A percentile compares a stretch with the other conserved stretches of the same genome.
These are phyloP conservation scores for Penicillium cinerascens DNA, from an alignment of 495 filamentous ascomycete species.

Conservation along the genomic window DNA sequence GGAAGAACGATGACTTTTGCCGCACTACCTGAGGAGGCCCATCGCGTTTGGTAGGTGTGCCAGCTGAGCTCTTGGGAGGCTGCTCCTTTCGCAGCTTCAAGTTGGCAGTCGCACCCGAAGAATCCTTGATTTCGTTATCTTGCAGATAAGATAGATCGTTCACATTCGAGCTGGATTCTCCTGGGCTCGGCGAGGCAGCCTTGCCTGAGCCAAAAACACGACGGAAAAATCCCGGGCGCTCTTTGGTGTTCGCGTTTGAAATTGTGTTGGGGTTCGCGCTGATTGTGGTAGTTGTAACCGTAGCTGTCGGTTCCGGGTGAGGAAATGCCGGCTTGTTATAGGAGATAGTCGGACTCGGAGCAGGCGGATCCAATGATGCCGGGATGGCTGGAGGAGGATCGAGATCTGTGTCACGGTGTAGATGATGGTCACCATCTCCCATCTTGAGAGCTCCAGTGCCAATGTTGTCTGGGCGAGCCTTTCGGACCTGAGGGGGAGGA, in stretches of 20 bases:
- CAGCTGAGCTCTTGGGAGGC: slow-evolving; percentile 22
- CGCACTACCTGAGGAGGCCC: slow-evolving; percentile 56
- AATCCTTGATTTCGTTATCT: slow-evolving; percentile 29
- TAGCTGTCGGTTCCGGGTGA: slow-evolving; percentile 26
- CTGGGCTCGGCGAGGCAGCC: slow-evolving; percentile 22
- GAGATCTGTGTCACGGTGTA: slow-evolving; percentile 27
- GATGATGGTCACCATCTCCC: slow-evolving; percentile 27
- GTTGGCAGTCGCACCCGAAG: slow-evolving; percentile 14
- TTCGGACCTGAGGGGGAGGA: slow-evolving; percentile 30
- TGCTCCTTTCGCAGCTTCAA: slow-evolving; percentile 25
- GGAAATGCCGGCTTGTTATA: slow-evolving; percentile 46
- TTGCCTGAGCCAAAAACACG: slow-evolving; percentile 73
- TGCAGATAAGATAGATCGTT: slow-evolving; percentile 24
- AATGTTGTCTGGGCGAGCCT: slow-evolving; percentile 36
- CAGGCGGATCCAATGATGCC: slow-evolving; percentile 38
- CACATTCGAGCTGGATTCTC: slow-evolving; percentile 17
- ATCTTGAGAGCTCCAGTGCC: slow-evolving; percentile 34
- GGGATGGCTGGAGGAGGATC: slow-evolving; percentile 31
- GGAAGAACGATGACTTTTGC: slow-evolving; percentile 94
- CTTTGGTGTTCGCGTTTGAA: slow-evolving; percentile 40
- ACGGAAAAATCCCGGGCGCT: slow-evolving; percentile 85
- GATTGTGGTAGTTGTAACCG: slow-evolving; percentile 14
- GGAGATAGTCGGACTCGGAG: slow-evolving; percentile 53
- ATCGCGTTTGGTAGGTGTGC: slow-evolving; percentile 41
- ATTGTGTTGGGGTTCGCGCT: slow-evolving; percentile 2